phyloP scores from a whole-genome alignment of 352 stramenopile species.

The Globisporangium carolinianum region DNA sequence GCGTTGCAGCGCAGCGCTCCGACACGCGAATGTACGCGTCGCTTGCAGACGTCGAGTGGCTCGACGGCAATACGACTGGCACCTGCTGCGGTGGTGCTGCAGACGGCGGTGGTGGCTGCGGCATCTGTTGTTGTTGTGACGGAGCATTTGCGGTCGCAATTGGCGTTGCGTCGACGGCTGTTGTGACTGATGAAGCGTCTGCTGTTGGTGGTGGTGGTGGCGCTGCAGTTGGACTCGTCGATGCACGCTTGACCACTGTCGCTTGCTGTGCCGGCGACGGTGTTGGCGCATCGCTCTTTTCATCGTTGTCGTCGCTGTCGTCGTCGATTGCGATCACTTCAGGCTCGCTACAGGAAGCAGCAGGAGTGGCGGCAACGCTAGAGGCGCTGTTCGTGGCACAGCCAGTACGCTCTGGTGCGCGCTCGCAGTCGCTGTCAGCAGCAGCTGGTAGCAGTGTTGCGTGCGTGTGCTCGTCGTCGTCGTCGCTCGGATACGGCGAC shows the following conservation, averaged over 20 bases:
- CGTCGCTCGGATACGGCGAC: slow-evolving; percentile 2
- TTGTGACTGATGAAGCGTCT: neutral
- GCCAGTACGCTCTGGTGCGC: neutral
- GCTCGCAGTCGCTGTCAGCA: neutral
- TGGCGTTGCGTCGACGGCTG: neutral
- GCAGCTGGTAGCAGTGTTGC: slow-evolving; percentile 10
- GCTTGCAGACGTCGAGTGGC: slow-evolving; percentile 8
- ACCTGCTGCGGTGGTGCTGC: neutral
- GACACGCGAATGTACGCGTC: slow-evolving; percentile 61
- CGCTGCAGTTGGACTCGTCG: neutral
- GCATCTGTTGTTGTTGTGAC: neutral
- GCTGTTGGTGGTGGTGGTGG: neutral
- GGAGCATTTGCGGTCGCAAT: neutral
- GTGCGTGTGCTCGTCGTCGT: slow-evolving; percentile 15
- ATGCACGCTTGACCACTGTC: neutral
- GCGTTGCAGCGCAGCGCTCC: slow-evolving; percentile 46
- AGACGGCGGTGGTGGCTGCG: neutral
- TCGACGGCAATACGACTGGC: neutral
- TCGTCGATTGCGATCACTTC: neutral
- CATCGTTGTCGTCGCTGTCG: neutral
- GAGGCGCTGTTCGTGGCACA: neutral
- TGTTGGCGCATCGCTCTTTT: neutral
- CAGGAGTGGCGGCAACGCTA: neutral
- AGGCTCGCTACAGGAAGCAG: neutral
- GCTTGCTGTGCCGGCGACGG: neutral